Evolutionary conservation across 768 basidiomycete genomes (phyloP).

Genomic region (Strobilomyces echinocephalus): DNA sequence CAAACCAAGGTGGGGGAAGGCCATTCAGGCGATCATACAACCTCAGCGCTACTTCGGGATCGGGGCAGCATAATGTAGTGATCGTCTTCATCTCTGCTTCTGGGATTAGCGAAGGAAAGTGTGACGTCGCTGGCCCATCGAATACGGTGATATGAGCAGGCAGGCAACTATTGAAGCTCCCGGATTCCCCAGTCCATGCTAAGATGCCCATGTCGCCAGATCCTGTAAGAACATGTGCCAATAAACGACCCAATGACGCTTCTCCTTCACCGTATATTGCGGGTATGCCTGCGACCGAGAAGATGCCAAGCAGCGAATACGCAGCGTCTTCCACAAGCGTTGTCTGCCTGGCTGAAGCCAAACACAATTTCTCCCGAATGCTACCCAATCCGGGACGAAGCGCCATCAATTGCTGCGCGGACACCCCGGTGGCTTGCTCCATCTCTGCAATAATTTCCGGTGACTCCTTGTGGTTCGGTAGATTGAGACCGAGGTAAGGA

Average conservation of each 20-base stretch:
- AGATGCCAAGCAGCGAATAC: background rate
- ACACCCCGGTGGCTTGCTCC: background rate
- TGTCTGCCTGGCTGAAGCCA: background rate
- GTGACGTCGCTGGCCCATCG: background rate
- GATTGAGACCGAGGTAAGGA: background rate
- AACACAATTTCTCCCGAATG: background rate
- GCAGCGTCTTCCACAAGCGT: background rate
- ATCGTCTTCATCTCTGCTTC: background rate
- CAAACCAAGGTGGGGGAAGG: background rate
- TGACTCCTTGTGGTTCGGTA: background rate
- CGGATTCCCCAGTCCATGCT: background rate
- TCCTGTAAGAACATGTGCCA: background rate
- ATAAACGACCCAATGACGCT: background rate
- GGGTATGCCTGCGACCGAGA: background rate
- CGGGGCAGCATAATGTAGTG: background rate
- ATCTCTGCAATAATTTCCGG: background rate
- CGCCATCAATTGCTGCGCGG: background rate
- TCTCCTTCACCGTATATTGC: background rate
- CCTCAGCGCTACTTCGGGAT: background rate
- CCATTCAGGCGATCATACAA: background rate
- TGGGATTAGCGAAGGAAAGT: background rate
- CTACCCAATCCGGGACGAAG: background rate
- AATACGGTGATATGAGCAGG: background rate
- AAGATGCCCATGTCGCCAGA: background rate
- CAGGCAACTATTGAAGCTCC: background rate